phyloP scores from a whole-genome alignment of 129 eudicot species.

The Erigeron canadensis region DNA sequence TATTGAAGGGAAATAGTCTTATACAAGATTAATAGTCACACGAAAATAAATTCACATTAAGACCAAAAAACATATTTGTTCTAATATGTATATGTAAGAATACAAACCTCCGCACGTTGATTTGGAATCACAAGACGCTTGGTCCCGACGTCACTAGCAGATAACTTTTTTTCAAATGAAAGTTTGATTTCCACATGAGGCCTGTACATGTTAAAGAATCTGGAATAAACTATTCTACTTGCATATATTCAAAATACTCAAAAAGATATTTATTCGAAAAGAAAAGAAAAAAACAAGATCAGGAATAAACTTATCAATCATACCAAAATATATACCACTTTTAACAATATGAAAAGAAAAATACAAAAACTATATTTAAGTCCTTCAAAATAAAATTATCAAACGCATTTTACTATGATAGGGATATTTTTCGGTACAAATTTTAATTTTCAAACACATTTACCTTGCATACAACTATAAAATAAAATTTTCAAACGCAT shows the following conservation, averaged over 20 bases:
- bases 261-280: constrained; percentile 49
- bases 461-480: no score
- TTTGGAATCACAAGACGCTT: constrained; percentile 83
- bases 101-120: constrained; percentile 79
- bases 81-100: not conserved
- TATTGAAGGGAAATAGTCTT: constrained; percentile 68
- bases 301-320: no score
- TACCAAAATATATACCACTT: no score
- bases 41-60: not conserved
- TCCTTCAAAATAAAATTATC: no score
- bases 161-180: constrained; percentile 73
- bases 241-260: no score
- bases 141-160: constrained; percentile 71
- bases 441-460: no score
- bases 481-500: no score
- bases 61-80: not conserved
- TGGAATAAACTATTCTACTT: constrained; percentile 8
- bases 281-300: no score
- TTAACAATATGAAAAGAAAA: no score
- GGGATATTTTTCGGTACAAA: no score
- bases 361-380: no score
- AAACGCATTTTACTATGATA: no score
- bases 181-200: constrained; percentile 47
- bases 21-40: constrained; percentile 7
- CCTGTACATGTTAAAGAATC: constrained; percentile 44